These are phyloP conservation scores for Lipomyces sp. DNA, from an alignment of 805 yeast species.

Conservation along the genomic window DNA sequence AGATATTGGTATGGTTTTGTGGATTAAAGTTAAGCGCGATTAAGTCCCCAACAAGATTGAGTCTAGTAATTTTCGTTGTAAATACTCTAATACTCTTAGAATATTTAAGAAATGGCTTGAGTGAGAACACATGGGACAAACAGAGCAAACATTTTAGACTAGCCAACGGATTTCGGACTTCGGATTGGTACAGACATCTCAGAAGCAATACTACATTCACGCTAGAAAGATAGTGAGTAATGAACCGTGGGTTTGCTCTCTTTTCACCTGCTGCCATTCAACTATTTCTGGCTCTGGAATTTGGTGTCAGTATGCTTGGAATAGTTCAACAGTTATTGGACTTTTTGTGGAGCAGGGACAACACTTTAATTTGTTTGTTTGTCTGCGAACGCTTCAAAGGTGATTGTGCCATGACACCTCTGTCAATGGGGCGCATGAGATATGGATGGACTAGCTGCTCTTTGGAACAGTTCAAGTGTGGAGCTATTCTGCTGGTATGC, in stretches of 20 bases:
- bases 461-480: background rate
- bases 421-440: slow-evolving; percentile 49
- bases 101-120: too few relatives aligned
- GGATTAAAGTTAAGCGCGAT: too few relatives aligned
- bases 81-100: too few relatives aligned
- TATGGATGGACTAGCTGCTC: slow-evolving; percentile 41
- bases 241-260: background rate
- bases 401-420: slow-evolving; percentile 59
- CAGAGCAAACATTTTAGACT: too few relatives aligned
- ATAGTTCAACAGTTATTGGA: slow-evolving; percentile 56
- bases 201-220: too few relatives aligned
- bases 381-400: slow-evolving; percentile 48
- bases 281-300: slow-evolving; percentile 44
- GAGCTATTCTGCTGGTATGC: slow-evolving; percentile 2
- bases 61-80: too few relatives aligned
- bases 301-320: slow-evolving; percentile 52
- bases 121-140: too few relatives aligned
- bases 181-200: too few relatives aligned
- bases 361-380: slow-evolving; percentile 55
- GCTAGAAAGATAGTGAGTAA: too few relatives aligned
- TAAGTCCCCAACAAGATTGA: too few relatives aligned
- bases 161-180: too few relatives aligned
- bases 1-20: too few relatives aligned
- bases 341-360: slow-evolving; percentile 40
- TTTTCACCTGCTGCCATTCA: slow-evolving; percentile 45